A percentile compares a stretch with the other conserved stretches of the same genome.
Conservation (phyloP, 1,284 basidiomycete species). For the Puccinia triticina region DNA sequence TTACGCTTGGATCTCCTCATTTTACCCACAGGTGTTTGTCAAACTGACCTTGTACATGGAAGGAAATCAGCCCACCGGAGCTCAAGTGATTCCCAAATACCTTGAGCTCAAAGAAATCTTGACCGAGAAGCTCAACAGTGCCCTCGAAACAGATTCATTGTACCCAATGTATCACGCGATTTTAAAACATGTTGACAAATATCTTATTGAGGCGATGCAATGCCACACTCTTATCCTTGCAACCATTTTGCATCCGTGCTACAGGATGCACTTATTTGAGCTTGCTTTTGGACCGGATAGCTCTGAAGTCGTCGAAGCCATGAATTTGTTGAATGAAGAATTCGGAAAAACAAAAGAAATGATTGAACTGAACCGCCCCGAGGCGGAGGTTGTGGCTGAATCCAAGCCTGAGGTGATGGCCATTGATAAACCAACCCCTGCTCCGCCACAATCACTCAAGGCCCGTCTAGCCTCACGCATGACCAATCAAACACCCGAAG, state of each 20-base stretch:
- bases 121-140: not conserved
- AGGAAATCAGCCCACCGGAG: no score
- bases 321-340: not conserved
- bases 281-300: conserved; percentile 2
- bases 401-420: not conserved
- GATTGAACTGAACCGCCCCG: no score
- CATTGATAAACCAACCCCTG: not conserved
- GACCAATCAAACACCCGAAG: not conserved
- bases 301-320: not conserved
- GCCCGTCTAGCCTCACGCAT: not conserved
- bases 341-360: no score
- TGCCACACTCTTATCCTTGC: no score
- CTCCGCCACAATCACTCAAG: not conserved
- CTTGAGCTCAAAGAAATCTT: not conserved
- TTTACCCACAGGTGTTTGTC: not conserved
- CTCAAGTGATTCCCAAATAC: no score
- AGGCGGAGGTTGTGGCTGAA: no score
- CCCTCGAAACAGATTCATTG: not conserved
- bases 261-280: not conserved
- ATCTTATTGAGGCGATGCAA: no score
- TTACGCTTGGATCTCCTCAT: no score
- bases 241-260: no score
- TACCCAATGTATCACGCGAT: conserved; percentile 10
- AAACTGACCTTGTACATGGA: no score
- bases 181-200: not conserved